phyloP scores from a whole-genome alignment of 352 stramenopile species.

The Blastocystis sp. region DNA sequence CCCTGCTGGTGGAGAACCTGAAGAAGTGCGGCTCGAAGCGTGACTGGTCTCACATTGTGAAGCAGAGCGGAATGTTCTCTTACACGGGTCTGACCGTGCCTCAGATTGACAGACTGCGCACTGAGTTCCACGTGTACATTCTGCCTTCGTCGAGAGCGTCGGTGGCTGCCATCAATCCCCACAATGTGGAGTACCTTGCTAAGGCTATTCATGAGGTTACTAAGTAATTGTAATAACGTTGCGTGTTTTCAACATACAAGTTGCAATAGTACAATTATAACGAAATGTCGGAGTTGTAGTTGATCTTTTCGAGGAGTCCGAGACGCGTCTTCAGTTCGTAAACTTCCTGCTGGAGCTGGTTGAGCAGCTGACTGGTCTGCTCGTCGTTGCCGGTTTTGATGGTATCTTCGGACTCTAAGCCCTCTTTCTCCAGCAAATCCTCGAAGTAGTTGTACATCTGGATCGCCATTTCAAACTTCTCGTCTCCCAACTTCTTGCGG shows the following conservation, averaged over 20 bases:
- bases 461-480: constrained; percentile 55
- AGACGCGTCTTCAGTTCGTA: constrained; percentile 18
- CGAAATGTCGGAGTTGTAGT: background rate
- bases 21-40: constrained; percentile 66
- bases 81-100: constrained; percentile 85
- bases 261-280: background rate
- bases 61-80: constrained; percentile 98
- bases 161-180: constrained; percentile 83
- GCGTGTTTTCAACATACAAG: background rate
- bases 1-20: constrained; percentile 64
- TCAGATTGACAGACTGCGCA: constrained; percentile 81
- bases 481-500: constrained; percentile 53
- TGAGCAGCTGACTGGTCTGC: constrained; percentile 25
- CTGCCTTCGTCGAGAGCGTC: constrained; percentile 90
- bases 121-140: constrained; percentile 92
- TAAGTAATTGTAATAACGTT: constrained; percentile 27
- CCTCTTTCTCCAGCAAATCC: background rate
- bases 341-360: constrained; percentile 29
- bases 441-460: constrained; percentile 57
- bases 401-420: background rate
- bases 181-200: constrained; percentile 85
- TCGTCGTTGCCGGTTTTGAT: background rate
- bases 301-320: constrained; percentile 19
- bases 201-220: constrained; percentile 75
- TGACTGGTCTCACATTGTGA: constrained; percentile 84